Base-by-base conservation (phyloP, 2,329 filamentous ascomycete species). In the Pseudogymnoascus destructans region DNA sequence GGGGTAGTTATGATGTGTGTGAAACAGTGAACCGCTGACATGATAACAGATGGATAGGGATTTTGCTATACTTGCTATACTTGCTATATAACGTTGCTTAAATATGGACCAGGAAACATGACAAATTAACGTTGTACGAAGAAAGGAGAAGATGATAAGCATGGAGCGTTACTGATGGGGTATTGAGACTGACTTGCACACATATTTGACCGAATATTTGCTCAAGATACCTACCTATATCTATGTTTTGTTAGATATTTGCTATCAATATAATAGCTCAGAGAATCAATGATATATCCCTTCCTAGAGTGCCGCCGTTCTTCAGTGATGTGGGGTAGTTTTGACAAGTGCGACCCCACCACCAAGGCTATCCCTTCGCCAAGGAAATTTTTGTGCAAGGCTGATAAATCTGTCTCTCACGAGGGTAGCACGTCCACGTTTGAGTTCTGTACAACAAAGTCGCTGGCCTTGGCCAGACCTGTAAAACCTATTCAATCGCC, bases 1-100 rank as follows among this genome's bases (percentile, higher is more conserved):
- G 64, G 64, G 2, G 63, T 64, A 60, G 65, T 68, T 57, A 56
- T 59, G 46, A 63, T 68, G 60, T 61, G 66, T 63, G 60, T 66
- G 5, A 52, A 36, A 32, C 3, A 52, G 25, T 30, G 10, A 52
- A 52, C 15, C 8, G n/a, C 46, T 52, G 15, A 52, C 15, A 13
- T 30, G 1, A 27, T 7, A 19, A 7, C 25, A 52, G 46, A 30
- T 30, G 15, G 46, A 52, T 52, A 30, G 25, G 46, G n/a, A 40
- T 35, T 40, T 35, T 35, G 54, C 54, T 57, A 35, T 57, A 52
- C 46, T 52, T 49, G 40, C 40, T 38, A 42, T 42, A 30, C n/a
- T 52, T 52, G 42, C 42, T 52, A 52, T 30, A 11, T 52, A 30
- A 52, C 25, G n/a, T 52, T 52, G 21, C 42, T 52, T 9, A 9